Evolutionary conservation across 306 rosid genomes (phyloP), one percentile per base, ranked within the genome.

Genomic region (Pyrus pyrifolia): DNA sequence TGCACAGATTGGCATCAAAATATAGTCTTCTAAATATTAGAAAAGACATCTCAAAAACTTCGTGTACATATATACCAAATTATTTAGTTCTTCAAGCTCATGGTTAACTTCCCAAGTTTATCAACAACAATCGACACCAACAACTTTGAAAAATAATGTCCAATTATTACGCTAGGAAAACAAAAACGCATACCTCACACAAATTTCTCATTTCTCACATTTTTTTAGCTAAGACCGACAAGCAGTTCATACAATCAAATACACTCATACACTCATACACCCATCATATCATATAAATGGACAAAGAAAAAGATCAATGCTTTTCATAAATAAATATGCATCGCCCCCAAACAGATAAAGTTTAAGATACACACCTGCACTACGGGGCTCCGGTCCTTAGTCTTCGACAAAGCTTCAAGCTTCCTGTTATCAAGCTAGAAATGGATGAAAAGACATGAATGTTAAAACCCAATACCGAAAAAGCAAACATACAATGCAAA

Each of bases 371-470:
- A 52, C 67, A 95, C 98, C 97, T 95, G 97, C 86, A 85, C 61
- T 55, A 89, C 85, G 3, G 97, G 87, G 71, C 90, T 87, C 46
- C 88, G 63, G 33, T 91, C 90, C 85, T 92, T 90, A 45, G 87
- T 81, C 87, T 85, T 95, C 45, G 86, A 84, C 70, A 95, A 83
- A 83, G 87, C 88, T 57, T 83, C 91, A 76, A 95, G 92, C 87
- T 90, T 95, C 82, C 85, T 89, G 81, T 92, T 93, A 84, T 95
- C 97, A 66, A 95, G 86, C 98, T 95, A 85, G 68, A 14, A 81
- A 76, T 8, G 67, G 75, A 71, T 9, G 42, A 60, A 61, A 31
- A 18, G 30, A 14, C 7, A 25, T 18, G 45, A 40, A 38, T 45
- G 74, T 78, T n/a, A 71, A 40, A 51, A 60, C 42, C n/a, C 5